Conservation (phyloP, 176 grass and related monocot genomes). For the Triticum turgidum region DNA sequence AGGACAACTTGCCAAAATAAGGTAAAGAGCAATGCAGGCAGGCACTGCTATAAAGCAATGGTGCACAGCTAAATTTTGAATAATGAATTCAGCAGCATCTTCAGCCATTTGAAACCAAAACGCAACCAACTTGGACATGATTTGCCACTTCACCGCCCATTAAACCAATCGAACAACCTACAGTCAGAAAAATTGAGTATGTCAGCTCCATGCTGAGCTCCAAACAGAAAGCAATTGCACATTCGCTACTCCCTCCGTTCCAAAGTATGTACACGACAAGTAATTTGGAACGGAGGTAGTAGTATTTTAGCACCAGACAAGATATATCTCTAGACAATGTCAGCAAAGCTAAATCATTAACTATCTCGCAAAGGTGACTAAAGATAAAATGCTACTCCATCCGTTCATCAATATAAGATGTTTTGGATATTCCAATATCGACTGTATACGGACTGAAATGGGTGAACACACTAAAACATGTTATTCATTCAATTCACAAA, state of each 20-base stretch:
- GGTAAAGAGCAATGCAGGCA: not conserved
- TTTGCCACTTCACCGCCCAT: not conserved
- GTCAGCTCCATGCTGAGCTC: not conserved
- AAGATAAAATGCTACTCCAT: not conserved
- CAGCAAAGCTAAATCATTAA: not conserved
- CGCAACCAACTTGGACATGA: slow-evolving; percentile 18
- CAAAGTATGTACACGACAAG: too few species aligned
- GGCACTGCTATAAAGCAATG: slow-evolving; percentile 15
- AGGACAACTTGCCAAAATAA: slow-evolving; percentile 35
- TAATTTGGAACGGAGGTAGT: too few species aligned
- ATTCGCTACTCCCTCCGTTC: too few species aligned
- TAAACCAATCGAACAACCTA: slow-evolving; percentile 23
- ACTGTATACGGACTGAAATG: too few species aligned
- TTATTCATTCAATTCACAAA: too few species aligned
- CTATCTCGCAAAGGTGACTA: not conserved
- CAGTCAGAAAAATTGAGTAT: slow-evolving; percentile 6
- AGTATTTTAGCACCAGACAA: not conserved
- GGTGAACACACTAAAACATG: too few species aligned
- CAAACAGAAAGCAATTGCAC: not conserved
- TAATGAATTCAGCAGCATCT: slow-evolving; percentile 35
- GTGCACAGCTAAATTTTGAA: slow-evolving; percentile 55
- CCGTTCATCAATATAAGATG: too few species aligned
- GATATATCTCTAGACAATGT: not conserved
- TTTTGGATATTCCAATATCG: too few species aligned
- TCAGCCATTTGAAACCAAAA: slow-evolving; percentile 23